These are phyloP conservation scores for Rhizophora mangle DNA, from an alignment of 345 rosid species.

Conservation along the genomic window DNA sequence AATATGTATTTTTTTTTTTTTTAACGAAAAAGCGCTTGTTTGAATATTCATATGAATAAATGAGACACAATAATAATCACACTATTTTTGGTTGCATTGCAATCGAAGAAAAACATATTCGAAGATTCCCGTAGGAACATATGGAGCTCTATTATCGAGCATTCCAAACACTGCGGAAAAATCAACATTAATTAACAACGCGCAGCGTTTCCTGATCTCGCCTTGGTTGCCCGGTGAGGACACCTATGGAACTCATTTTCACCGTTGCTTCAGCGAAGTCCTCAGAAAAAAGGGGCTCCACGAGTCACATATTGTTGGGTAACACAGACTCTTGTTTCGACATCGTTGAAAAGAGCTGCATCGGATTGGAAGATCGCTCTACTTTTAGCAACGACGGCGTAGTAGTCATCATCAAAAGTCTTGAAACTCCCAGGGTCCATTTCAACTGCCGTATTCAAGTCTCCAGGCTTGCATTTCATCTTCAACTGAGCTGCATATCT, in stretches of 20 bases:
- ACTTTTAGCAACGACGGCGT: slow-evolving; percentile 36
- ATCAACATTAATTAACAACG: slow-evolving; percentile 7
- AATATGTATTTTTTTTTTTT: too few species aligned
- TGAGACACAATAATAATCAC: too few species aligned
- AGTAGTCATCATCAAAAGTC: slow-evolving; percentile 50
- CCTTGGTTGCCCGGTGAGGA: slow-evolving; percentile 24
- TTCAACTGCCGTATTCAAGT: slow-evolving; percentile 25
- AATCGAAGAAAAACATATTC: too few species aligned
- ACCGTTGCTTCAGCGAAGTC: slow-evolving; percentile 21
- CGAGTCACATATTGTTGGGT: slow-evolving; percentile 23
- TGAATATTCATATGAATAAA: too few species aligned
- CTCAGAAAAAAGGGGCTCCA: slow-evolving; percentile 34
- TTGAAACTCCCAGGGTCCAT: slow-evolving; percentile 70
- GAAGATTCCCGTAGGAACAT: too few species aligned
- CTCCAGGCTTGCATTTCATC: slow-evolving; percentile 44
- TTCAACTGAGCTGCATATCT: slow-evolving; percentile 40
- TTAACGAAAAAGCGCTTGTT: too few species aligned
- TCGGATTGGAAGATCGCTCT: slow-evolving; percentile 60
- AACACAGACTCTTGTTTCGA: slow-evolving; percentile 35
- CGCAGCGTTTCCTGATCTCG: slow-evolving; percentile 23
- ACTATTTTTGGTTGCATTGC: too few species aligned
- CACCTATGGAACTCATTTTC: slow-evolving; percentile 16
- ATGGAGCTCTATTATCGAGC: too few species aligned
- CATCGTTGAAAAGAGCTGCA: slow-evolving; percentile 52
- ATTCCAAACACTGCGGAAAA: too few species aligned